Conservation (phyloP, 78 protist genomes). For the Dictyostelium firmibasis region DNA sequence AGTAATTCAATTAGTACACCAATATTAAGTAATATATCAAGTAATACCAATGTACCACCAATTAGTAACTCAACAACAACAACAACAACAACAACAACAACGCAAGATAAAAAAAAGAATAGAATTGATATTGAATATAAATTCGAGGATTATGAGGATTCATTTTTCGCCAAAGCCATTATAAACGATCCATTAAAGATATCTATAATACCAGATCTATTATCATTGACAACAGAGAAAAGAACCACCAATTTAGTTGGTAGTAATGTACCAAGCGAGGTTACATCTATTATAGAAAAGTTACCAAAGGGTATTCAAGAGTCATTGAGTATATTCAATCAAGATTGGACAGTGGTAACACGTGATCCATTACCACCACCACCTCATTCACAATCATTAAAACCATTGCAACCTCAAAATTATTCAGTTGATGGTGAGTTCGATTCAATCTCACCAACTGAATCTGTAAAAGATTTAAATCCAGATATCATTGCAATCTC, state of each 20-base stretch:
- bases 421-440: neutral
- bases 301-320: constrained; percentile 54
- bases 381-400: neutral
- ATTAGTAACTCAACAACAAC: no score
- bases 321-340: constrained; percentile 17
- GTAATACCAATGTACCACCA: neutral
- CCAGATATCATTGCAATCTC: constrained; percentile 6
- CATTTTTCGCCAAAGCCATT: constrained; percentile 17
- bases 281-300: neutral
- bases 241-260: constrained; percentile 24
- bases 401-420: neutral
- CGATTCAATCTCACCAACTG: neutral
- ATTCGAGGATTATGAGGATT: constrained; percentile 59
- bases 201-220: constrained; percentile 30
- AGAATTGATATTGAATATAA: constrained; percentile 26
- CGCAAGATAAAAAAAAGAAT: neutral
- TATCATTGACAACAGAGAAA: neutral
- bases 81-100: neutral
- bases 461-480: constrained; percentile 1
- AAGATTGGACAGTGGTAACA: constrained; percentile 33
- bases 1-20: neutral
- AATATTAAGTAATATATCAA: neutral
- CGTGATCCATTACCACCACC: constrained; percentile 37
- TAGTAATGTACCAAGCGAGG: constrained; percentile 9
- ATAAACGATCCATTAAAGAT: constrained; percentile 66